Percentiles rank a stretch among this genome's conserved stretches.
Conservation (phyloP, 768 basidiomycete species). For the Trametes villosa region DNA sequence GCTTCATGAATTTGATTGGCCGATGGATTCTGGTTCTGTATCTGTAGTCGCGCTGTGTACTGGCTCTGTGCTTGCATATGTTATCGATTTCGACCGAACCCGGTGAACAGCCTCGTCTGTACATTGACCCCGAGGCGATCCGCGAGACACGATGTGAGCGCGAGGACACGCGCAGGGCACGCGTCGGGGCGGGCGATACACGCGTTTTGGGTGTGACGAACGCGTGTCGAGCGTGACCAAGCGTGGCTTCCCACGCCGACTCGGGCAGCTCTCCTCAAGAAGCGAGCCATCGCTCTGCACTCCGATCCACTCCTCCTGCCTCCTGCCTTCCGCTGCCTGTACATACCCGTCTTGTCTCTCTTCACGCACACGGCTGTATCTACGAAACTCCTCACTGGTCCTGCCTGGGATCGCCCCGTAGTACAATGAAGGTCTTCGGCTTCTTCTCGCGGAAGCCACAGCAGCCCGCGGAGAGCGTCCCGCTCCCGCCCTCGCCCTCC, state of each 20-base stretch:
- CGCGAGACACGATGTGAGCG: not conserved
- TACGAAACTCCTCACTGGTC: not conserved
- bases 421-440: constrained; percentile 33
- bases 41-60: not conserved
- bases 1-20: constrained; percentile 39
- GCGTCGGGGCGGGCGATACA: constrained; percentile 12
- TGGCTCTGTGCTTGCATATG: constrained; percentile 4
- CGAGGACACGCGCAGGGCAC: constrained; percentile 11
- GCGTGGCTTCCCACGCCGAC: constrained; percentile 10
- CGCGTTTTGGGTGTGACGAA: constrained; percentile 17
- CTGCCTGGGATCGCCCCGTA: not conserved
- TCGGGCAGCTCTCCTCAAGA: constrained; percentile 1
- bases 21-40: not conserved
- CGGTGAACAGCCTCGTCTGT: not conserved
- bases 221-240: constrained; percentile 18
- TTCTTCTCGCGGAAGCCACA: constrained; percentile 30
- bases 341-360: not conserved
- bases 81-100: not conserved
- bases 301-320: not conserved
- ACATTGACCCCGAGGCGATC: constrained; percentile 10
- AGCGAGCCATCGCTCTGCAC: not conserved
- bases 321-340: not conserved
- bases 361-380: not conserved
- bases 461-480: constrained; percentile 17
- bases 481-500: constrained; percentile 25